A percentile compares a stretch with the other conserved stretches of the same genome.
Conservation (phyloP, 352 stramenopile genomes). For the Globisporangium orthogonon region DNA sequence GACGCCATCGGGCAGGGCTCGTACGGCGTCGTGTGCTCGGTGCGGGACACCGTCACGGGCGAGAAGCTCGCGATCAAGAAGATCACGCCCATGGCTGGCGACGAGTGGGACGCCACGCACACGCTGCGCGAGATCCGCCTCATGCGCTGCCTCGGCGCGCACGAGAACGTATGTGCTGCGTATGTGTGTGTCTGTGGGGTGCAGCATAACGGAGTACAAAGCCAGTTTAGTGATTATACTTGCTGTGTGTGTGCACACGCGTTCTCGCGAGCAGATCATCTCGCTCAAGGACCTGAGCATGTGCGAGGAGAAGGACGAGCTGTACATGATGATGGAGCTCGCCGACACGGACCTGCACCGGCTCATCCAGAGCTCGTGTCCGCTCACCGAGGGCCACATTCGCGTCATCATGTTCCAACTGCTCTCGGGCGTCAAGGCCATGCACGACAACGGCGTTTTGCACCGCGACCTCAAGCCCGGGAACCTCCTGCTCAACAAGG, state of each 20-base stretch:
- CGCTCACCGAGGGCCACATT: constrained; percentile 61
- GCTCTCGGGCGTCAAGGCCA: constrained; percentile 74
- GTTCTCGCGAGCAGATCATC: constrained; percentile 51
- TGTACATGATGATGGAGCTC: constrained; percentile 95
- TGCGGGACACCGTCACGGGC: constrained; percentile 62
- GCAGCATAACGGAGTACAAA: too few species aligned
- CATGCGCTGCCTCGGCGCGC: constrained; percentile 80
- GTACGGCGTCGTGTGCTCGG: constrained; percentile 91
- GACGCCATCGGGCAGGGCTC: constrained; percentile 91
- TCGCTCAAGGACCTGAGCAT: constrained; percentile 73
- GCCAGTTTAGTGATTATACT: too few species aligned
- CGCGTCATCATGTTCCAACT: constrained; percentile 93
- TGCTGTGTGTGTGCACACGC: not conserved
- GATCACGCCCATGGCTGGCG: constrained; percentile 82
- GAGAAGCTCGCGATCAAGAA: constrained; percentile 90
- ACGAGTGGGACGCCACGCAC: constrained; percentile 78
- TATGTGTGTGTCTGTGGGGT: too few species aligned
- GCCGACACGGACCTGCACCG: constrained; percentile 92
- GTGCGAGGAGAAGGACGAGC: constrained; percentile 87
- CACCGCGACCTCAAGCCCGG: constrained; percentile 82
- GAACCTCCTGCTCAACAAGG: constrained; percentile 77
- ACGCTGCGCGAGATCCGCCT: constrained; percentile 86
- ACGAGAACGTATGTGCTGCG: constrained; percentile 56
- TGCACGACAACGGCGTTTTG: constrained; percentile 71
- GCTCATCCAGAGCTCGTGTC: constrained; percentile 79